Base-by-base conservation (phyloP, 768 basidiomycete genomes). In the Kwoniella mangroviensis region DNA sequence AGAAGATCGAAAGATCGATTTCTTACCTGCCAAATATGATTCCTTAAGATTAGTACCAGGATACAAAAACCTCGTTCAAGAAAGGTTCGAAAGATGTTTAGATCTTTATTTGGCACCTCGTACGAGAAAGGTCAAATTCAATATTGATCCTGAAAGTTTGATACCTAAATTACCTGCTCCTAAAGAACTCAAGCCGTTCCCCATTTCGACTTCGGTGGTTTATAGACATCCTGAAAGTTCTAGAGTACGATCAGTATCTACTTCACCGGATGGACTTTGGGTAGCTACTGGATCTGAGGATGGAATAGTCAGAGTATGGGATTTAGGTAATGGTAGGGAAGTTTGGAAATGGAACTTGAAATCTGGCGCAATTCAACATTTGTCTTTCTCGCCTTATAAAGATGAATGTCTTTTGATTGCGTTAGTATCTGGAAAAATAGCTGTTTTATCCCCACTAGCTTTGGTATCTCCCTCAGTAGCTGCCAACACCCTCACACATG, bases 81-180 rank as follows among this genome's bases (percentile, higher is more conserved):
- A 98, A 72, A 89, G 94, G 56, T 98, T 98, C 83, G 89, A 88
- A 77, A 90, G 97, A 22, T 94, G 96, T 83, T 88, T 99, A 43
- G 97, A 99, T 83, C 86, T 99, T 21, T 99, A 99, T 81, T 89
- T 99, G 55, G 97, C 97, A 3, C 96, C 97, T 43, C 88, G 97
- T 56, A 89, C 97, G 72, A 88, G 87, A 63, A 78, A 78, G 55
- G 84, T 84, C 51, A 93, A 92, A 81, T 88, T 98, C 41, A 93
- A 93, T 77, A 92, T 97, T 62, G 93, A 98, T 78, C 94, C 96
- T 0, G 88, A 90, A 73, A 91, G 90, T 57, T 86, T 99, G 40
- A 90, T 99, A 43, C 97, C 97, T 22, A 95, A 97, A 84, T 86
- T 99, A 10, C 97, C 97, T 1, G 92, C 91, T 75, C 94, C 96